Evolutionary conservation across 2,329 filamentous ascomycete species (phyloP), one percentile per base, ranked within the genome.

Genomic region (Colletotrichum salicis): DNA sequence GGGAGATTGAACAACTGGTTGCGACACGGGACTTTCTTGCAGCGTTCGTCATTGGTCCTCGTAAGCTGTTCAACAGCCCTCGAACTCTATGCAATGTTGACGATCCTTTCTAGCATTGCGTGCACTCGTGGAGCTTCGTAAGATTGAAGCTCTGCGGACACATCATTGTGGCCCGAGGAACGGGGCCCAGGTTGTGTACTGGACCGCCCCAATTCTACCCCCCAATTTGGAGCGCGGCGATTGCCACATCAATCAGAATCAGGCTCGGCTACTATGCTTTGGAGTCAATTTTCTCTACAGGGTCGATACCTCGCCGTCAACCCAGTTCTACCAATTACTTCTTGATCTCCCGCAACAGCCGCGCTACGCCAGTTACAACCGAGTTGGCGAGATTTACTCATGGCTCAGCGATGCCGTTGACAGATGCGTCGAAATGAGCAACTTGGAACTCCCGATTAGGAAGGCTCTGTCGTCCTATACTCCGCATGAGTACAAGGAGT

Each of bases 161-260:
- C 70, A 72, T 7, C 70, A 72, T n/a, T 69, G 70, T 7, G 55
- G 65, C 11, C 60, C 70, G 2, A 37, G 45, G 10, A 69, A 64
- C 29, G 66, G 37, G 7, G 35, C 29, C 2, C 65, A 72, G 12
- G 55, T 72, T n/a, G 59, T 64, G 22, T 69, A 70, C 13, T 72
- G 70, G 70, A 60, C 60, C 27, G 60, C 52, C 12, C 65, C 65
- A 3, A 19, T 70, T 29, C 45, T 72, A 11, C 66, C 70, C 3
- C 48, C 59, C 7, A 59, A 72, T n/a, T 15, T 72, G 54, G 66
- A 64, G 35, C 66, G 70, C 5, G 55, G 55, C 0, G 66, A 72
- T 22, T 72, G 70, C 27, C 66, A 72, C n/a, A 72, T 72, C 60
- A 64, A 51, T 19, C 66, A 72, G 48, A 72, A 70, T n/a, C 70